Base-by-base conservation (phyloP, 305 asterid genomes). In the Ilex paraguariensis region DNA sequence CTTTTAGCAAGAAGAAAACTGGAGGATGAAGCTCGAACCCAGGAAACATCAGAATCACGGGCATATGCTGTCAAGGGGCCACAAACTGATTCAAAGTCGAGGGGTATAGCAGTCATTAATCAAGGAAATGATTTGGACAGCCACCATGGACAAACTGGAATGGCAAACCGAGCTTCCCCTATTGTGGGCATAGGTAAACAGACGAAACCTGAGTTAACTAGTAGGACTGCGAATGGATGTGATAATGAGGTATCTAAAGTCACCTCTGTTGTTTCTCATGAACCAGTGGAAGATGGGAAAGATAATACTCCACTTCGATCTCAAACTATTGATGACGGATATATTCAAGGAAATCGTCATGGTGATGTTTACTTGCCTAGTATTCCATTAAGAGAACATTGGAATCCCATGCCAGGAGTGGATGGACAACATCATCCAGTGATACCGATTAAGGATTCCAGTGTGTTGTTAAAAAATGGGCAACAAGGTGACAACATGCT, bases 391-490 rank as follows among this genome's bases (percentile, higher is more conserved):
- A 86, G 85, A 77, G 93, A 84, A 57, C 95, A 84, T 75, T 87
- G 96, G 96, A 86, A 83, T 71, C 82, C 95, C 64, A 82, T 75
- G 57, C 62, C 87, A 51, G 93, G 85, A 75, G 67, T 77, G 76
- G 76, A 70, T 73, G 78, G 81, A 70, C 91, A 76, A 69, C 80
- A 76, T 73, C 80, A 65, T 72, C 64, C 74, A 32, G 69, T 64
- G 45, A 63, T 83, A 78, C 76, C 78, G 36, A 52, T 57, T 39
- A 86, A 79, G 81, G 85, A 76, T 68, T 66, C 84, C 53, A 84
- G 67, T 67, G 60, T 64, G 60, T 50, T 62, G 69, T 63, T 52
- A 28, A 80, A 74, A 73, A 77, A 65, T 76, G 74, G 57, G 57
- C 69, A 79, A 40, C 92, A 70, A 68, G 96, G 96, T 92, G 75